A percentile compares a stretch with the other conserved stretches of the same genome.
Conservation (phyloP, 345 rosid species). For the Pugionium dolabratum region DNA sequence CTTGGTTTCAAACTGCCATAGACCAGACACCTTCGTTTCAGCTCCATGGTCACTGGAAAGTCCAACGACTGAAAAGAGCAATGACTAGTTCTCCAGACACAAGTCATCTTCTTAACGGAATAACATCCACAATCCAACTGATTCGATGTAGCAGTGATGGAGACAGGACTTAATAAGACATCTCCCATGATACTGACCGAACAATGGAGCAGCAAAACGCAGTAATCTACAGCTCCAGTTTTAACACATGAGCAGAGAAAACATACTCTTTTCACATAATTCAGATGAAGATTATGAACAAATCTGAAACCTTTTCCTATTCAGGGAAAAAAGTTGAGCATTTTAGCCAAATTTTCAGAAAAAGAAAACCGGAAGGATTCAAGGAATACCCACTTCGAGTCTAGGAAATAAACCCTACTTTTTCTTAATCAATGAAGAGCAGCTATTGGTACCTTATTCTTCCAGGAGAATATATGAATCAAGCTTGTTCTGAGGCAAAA, state of each 20-base stretch:
- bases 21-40: conserved; percentile 30
- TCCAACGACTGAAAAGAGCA: conserved; percentile 26
- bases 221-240: conserved; percentile 22
- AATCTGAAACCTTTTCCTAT: not conserved
- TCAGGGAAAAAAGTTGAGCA: conserved; percentile 9
- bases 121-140: conserved; percentile 32
- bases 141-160: conserved; percentile 31
- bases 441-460: not conserved
- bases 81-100: conserved; percentile 1
- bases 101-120: conserved; percentile 5
- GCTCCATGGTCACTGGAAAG: conserved; percentile 35
- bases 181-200: conserved; percentile 33
- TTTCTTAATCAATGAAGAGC: not conserved
- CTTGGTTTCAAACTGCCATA: not conserved
- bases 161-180: conserved; percentile 36
- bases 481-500: conserved; percentile 7
- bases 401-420: conserved; percentile 13
- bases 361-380: not conserved
- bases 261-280: not conserved
- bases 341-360: conserved; percentile 9
- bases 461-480: not conserved
- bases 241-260: conserved; percentile 15
- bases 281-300: conserved; percentile 10
- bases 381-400: conserved; percentile 5
- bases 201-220: not conserved